Evolutionary conservation across 2,329 filamentous ascomycete genomes (phyloP), one percentile per base, ranked within the genome.

Genomic region (Xylariaceae sp.): DNA sequence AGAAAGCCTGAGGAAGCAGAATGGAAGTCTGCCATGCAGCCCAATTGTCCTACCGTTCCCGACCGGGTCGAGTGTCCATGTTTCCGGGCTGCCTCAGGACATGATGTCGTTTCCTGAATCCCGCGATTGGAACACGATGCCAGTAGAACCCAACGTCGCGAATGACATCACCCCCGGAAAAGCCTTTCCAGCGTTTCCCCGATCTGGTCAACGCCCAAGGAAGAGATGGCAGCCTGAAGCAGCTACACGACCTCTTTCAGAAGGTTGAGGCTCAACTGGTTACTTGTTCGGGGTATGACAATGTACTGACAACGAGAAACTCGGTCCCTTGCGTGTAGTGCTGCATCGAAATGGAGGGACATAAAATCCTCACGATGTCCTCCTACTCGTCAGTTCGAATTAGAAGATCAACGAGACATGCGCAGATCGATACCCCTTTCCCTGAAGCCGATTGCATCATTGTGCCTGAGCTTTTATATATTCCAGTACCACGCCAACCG

Each of bases 191-290:
- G 39, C 4, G 23, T 30, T 5, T 4, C 23, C 23, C 23, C 23
- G 23, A 30, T 30, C 17, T 53, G 13, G 44, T 45, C 18, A 23
- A 47, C 58, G 51, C 51, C 42, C 23, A 55, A 35, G 51, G 54
- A 37, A 50, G 48, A 56, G 57, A 35, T 59, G 62, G 58, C 62
- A 64, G 62, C 60, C 55, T 62, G 55, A 51, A 47, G 59, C 58
- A 58, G 52, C 39, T 34, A 49, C 35, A 49, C 35, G 39, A 51
- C 51, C 59, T 55, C 57, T 48, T 42, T 42, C 8, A 44, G 18
- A n/a, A 42, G 11, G 3, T 10, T 42, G 11, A 9, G 8, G 9
- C 11, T 13, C 11, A 42, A 9, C 11, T 13, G 11, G 9, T 42
- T 9, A 13, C 8, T 42, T 42, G 3, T 42, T 13, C 11, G 37